phyloP scores from a whole-genome alignment of 768 basidiomycete species.

The Rhodotorula kratochvilovae region DNA sequence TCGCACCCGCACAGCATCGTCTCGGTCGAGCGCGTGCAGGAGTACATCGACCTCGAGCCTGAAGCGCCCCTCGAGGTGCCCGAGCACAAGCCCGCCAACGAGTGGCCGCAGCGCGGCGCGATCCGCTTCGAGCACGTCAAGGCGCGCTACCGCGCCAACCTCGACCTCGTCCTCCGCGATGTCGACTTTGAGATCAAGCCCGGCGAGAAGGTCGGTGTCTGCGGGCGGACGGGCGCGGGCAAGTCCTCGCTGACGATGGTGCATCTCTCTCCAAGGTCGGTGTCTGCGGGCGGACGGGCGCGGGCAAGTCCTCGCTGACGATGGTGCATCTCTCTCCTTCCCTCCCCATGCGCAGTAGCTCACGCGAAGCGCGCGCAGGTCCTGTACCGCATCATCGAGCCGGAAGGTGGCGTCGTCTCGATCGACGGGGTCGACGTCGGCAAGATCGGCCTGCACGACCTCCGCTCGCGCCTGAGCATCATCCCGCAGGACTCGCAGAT shows the following conservation, averaged over 20 bases:
- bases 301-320: slow-evolving; percentile 49
- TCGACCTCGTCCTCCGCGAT: slow-evolving; percentile 73
- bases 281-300: slow-evolving; percentile 63
- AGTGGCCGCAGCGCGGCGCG: slow-evolving; percentile 70
- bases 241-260: slow-evolving; percentile 46
- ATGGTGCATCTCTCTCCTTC: slow-evolving; percentile 14
- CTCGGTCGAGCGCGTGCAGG: slow-evolving; percentile 77
- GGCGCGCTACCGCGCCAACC: slow-evolving; percentile 69
- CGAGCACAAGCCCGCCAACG: slow-evolving; percentile 45
- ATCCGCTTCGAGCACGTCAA: slow-evolving; percentile 71
- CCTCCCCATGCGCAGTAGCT: slow-evolving; percentile 14
- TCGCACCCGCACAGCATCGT: slow-evolving; percentile 53
- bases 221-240: slow-evolving; percentile 60
- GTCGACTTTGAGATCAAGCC: slow-evolving; percentile 66
- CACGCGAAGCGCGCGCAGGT: slow-evolving; percentile 44
- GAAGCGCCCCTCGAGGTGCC: slow-evolving; percentile 64
- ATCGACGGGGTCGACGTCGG: slow-evolving; percentile 59
- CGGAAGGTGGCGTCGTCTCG: slow-evolving; percentile 57
- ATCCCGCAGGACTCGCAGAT: slow-evolving; percentile 58
- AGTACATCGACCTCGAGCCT: slow-evolving; percentile 67
- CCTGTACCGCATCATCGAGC: slow-evolving; percentile 61
- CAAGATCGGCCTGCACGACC: slow-evolving; percentile 56
- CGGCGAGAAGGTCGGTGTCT: slow-evolving; percentile 80
- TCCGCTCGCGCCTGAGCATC: slow-evolving; percentile 55
- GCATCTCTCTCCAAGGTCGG: slow-evolving; percentile 49